Evolutionary conservation across 331 rosid genomes (phyloP).

Genomic region (Arachis monticola): DNA sequence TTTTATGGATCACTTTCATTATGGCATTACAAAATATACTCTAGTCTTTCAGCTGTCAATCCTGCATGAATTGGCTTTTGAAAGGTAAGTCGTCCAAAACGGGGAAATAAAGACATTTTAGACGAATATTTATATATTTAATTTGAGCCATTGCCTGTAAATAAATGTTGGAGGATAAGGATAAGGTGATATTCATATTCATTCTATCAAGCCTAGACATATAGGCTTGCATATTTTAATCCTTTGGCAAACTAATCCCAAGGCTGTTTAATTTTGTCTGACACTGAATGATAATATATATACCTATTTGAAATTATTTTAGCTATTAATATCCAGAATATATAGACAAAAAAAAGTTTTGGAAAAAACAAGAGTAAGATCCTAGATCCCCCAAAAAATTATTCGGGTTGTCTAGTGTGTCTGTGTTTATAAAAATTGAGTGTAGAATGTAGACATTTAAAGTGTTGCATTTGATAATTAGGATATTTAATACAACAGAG

Average conservation of each 20-base stretch:
- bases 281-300: neutral
- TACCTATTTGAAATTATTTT: too few relatives aligned
- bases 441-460: too few relatives aligned
- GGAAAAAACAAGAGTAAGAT: too few relatives aligned
- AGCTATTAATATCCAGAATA: too few relatives aligned
- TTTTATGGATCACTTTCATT: neutral
- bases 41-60: conserved; percentile 7
- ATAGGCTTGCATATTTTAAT: neutral
- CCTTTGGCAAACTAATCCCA: neutral
- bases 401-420: too few relatives aligned
- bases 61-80: conserved; percentile 8
- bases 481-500: too few relatives aligned
- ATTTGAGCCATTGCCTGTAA: conserved; percentile 25
- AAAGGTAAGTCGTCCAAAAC: neutral
- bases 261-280: neutral
- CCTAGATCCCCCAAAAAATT: too few relatives aligned
- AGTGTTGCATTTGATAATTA: too few relatives aligned
- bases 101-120: neutral
- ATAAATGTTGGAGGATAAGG: conserved; percentile 35
- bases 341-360: too few relatives aligned
- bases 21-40: neutral
- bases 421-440: too few relatives aligned
- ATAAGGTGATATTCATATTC: conserved; percentile 28
- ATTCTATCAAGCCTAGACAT: neutral
- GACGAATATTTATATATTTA: neutral